Evolutionary conservation across 2,329 filamentous ascomycete genomes (phyloP).

Genomic region (Chrysosphaeria jannelii): DNA sequence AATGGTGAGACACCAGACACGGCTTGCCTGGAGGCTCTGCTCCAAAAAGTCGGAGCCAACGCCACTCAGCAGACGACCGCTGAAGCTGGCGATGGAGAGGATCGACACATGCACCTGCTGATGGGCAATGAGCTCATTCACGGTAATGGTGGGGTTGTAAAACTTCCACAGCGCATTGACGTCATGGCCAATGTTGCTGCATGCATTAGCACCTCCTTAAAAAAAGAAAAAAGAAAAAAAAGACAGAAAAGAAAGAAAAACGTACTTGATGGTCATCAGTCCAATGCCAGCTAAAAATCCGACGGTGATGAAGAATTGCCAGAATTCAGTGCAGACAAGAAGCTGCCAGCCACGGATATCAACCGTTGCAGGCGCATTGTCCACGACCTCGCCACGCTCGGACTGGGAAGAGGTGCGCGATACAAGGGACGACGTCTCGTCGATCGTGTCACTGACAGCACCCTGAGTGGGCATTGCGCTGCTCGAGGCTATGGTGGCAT

Average conservation of each 20-base stretch:
- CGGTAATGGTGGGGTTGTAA: conserved; percentile 41
- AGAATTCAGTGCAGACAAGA: conserved; percentile 48
- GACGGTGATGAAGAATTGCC: conserved; percentile 70
- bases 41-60: conserved; percentile 79
- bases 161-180: conserved; percentile 67
- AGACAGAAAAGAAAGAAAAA: conserved; percentile 4
- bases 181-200: conserved; percentile 79
- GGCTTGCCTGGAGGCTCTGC: conserved; percentile 47
- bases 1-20: conserved; percentile 69
- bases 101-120: conserved; percentile 88
- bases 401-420: conserved; percentile 22
- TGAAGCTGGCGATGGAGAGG: conserved; percentile 65
- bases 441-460: conserved; percentile 12
- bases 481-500: too few species aligned
- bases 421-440: conserved; percentile 61
- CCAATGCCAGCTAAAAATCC: conserved; percentile 78
- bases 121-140: conserved; percentile 45
- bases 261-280: conserved; percentile 96
- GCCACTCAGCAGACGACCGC: conserved; percentile 51
- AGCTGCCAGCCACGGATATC: conserved; percentile 71
- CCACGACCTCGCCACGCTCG: conserved; percentile 20
- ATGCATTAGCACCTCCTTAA: not conserved
- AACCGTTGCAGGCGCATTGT: conserved; percentile 45
- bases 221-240: conserved; percentile 1
- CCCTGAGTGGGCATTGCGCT: too few species aligned